Evolutionary conservation across 2,329 filamentous ascomycete species (phyloP).

Genomic region (Colletotrichum coccodes): DNA sequence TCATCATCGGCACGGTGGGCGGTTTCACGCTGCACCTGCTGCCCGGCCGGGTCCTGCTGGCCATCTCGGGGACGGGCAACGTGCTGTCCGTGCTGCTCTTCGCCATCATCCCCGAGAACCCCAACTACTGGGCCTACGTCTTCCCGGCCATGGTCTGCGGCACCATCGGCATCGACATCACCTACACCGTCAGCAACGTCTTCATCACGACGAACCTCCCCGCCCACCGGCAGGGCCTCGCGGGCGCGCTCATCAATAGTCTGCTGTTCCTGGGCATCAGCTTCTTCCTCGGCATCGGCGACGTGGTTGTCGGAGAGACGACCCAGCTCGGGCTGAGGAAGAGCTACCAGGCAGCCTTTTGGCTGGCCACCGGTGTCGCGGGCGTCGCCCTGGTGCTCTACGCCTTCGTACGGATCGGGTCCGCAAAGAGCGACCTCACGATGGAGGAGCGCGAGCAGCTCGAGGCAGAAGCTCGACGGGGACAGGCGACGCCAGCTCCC

Average conservation of each 20-base stretch:
- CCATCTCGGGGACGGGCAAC: conserved; percentile 70
- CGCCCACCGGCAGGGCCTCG: conserved; percentile 73
- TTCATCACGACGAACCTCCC: conserved; percentile 81
- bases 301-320: conserved; percentile 68
- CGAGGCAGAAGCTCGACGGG: conserved; percentile 20
- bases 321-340: conserved; percentile 51
- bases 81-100: conserved; percentile 70
- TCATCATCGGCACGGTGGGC: conserved; percentile 70
- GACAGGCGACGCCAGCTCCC: not conserved
- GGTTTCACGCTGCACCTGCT: conserved; percentile 76
- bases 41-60: conserved; percentile 69
- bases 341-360: conserved; percentile 74
- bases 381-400: conserved; percentile 62
- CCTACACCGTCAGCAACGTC: conserved; percentile 79
- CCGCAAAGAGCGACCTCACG: conserved; percentile 36
- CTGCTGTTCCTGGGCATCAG: conserved; percentile 78
- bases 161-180: conserved; percentile 80
- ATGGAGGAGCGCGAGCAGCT: conserved; percentile 35
- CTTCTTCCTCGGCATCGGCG: conserved; percentile 76
- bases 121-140: conserved; percentile 78
- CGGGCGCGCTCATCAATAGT: conserved; percentile 77
- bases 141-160: conserved; percentile 77
- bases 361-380: conserved; percentile 70
- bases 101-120: conserved; percentile 68
- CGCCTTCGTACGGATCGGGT: conserved; percentile 56